A percentile compares a stretch with the other conserved stretches of the same genome.
Evolutionary conservation across 2,329 filamentous ascomycete genomes (phyloP).

Genomic region (Botrytis hyacinthi): DNA sequence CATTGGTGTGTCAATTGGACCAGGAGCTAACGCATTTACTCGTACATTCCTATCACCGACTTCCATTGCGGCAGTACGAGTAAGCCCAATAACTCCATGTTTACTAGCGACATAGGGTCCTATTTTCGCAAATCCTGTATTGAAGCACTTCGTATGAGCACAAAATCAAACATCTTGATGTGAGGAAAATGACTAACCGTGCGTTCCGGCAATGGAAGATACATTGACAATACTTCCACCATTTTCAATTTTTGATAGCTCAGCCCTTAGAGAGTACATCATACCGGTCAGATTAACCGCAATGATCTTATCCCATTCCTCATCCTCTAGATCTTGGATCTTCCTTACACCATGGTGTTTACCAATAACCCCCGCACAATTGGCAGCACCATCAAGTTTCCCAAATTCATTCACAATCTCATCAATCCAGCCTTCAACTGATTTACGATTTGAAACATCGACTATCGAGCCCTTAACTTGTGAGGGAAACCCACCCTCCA

Average conservation of each 20-base stretch:
- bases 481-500: slow-evolving; percentile 20
- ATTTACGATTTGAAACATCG: slow-evolving; percentile 35
- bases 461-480: neutral
- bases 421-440: slow-evolving; percentile 42
- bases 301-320: slow-evolving; percentile 43
- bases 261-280: slow-evolving; percentile 42
- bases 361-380: slow-evolving; percentile 48
- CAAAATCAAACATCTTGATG: neutral
- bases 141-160: slow-evolving; percentile 33
- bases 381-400: slow-evolving; percentile 47
- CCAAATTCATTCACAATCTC: slow-evolving; percentile 40
- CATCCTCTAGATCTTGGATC: slow-evolving; percentile 38
- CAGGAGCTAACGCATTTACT: slow-evolving; percentile 35
- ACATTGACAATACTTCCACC: slow-evolving; percentile 43
- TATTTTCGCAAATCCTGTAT: slow-evolving; percentile 36
- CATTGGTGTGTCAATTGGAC: slow-evolving; percentile 50
- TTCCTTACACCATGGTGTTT: slow-evolving; percentile 37
- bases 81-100: slow-evolving; percentile 44
- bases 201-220: slow-evolving; percentile 49
- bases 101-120: slow-evolving; percentile 38
- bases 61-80: slow-evolving; percentile 37
- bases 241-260: slow-evolving; percentile 43
- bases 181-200: slow-evolving; percentile 37
- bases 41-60: slow-evolving; percentile 41
- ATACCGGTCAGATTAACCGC: slow-evolving; percentile 42